Percentiles rank a stretch among this genome's conserved stretches.
Conservation (phyloP, 108 stramenopile species). For the Cyclotella cryptica region DNA sequence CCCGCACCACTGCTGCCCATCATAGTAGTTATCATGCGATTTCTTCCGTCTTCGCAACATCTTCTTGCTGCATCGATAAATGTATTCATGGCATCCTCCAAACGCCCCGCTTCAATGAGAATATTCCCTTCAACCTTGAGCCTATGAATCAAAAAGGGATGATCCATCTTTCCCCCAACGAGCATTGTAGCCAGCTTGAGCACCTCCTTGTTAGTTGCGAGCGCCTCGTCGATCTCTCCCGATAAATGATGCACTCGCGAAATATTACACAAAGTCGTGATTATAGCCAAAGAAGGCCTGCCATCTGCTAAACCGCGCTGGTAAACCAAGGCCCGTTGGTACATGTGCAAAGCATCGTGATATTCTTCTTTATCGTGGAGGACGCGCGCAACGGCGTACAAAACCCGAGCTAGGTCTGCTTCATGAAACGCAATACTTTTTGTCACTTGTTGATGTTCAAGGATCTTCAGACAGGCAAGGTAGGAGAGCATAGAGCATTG, state of each 20-base stretch:
- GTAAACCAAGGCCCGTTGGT: conserved; percentile 40
- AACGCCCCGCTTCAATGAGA: conserved; percentile 48
- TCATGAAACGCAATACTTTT: conserved; percentile 32
- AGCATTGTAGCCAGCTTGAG: conserved; percentile 28
- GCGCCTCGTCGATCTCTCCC: conserved; percentile 53
- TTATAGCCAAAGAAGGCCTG: conserved; percentile 39
- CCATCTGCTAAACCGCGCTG: conserved; percentile 32
- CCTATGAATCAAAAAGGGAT: conserved; percentile 55
- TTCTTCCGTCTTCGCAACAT: conserved; percentile 40
- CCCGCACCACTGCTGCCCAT: conserved; percentile 34
- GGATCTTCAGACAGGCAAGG: conserved; percentile 51
- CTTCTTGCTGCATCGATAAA: conserved; percentile 56
- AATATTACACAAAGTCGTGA: conserved; percentile 57
- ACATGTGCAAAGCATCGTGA: conserved; percentile 56
- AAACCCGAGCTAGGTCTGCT: conserved; percentile 43
- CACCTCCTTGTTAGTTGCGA: conserved; percentile 47
- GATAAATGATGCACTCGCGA: conserved; percentile 49
- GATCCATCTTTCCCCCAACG: conserved; percentile 41
- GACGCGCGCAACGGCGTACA: conserved; percentile 53
- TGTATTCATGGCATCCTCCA: conserved; percentile 55
- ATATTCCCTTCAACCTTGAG: conserved; percentile 52
- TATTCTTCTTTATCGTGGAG: conserved; percentile 61
- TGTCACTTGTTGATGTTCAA: conserved; percentile 49
- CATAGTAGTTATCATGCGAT: conserved; percentile 42
- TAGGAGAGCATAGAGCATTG: conserved; percentile 57